These are phyloP conservation scores for Hypoxylon lienhwacheense DNA, from an alignment of 495 filamentous ascomycete species.

Conservation along the genomic window DNA sequence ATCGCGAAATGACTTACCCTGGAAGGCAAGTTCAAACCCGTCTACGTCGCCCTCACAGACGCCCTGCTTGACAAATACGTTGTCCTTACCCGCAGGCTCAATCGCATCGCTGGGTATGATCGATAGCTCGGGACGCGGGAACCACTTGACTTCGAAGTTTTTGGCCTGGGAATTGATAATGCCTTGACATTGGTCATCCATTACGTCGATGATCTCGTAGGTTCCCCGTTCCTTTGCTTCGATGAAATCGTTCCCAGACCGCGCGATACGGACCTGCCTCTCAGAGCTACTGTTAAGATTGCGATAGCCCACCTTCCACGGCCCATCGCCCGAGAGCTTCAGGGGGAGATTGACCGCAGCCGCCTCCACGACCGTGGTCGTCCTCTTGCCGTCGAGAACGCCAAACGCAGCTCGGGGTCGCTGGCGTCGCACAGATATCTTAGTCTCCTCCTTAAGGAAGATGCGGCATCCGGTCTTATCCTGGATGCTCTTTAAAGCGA, in stretches of 20 bases:
- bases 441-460: slow-evolving; percentile 75
- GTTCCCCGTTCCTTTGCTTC: slow-evolving; percentile 65
- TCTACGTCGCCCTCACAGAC: slow-evolving; percentile 96
- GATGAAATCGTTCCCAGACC: slow-evolving; percentile 70
- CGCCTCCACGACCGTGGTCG: slow-evolving; percentile 72
- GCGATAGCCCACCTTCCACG: slow-evolving; percentile 77
- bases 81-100: slow-evolving; percentile 42
- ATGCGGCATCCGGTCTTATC: slow-evolving; percentile 85
- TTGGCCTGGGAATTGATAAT: slow-evolving; percentile 70
- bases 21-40: slow-evolving; percentile 74
- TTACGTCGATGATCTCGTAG: slow-evolving; percentile 76
- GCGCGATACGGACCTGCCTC: slow-evolving; percentile 54
- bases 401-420: slow-evolving; percentile 84
- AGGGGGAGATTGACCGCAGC: slow-evolving; percentile 73
- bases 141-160: slow-evolving; percentile 79
- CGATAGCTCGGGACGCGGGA: slow-evolving; percentile 72
- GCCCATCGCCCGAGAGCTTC: slow-evolving; percentile 76
- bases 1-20: slow-evolving; percentile 54
- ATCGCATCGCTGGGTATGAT: slow-evolving; percentile 65
- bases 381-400: slow-evolving; percentile 72
- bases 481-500: slow-evolving; percentile 79
- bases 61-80: slow-evolving; percentile 67
- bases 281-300: slow-evolving; percentile 58
- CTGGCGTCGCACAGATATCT: slow-evolving; percentile 82
- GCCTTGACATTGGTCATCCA: slow-evolving; percentile 78